Percentiles rank a stretch among this genome's conserved stretches.
phyloP scores from a whole-genome alignment of 2,329 filamentous ascomycete genomes.

The Bisporella sp. region DNA sequence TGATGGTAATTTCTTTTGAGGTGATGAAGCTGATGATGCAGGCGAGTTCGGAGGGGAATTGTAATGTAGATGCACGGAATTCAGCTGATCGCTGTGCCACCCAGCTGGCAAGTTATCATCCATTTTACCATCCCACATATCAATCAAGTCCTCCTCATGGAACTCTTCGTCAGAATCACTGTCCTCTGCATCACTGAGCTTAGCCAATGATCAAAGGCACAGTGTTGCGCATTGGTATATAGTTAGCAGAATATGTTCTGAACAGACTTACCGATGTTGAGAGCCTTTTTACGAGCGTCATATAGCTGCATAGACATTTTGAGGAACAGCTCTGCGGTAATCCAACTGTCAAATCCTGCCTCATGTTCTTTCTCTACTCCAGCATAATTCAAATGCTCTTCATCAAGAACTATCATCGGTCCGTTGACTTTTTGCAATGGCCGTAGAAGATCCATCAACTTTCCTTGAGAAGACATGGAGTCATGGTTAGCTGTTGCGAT shows the following conservation, averaged over 20 bases:
- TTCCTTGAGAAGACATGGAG: constrained; percentile 35
- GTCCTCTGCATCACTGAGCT: too few relatives aligned
- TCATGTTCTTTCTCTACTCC: constrained; percentile 36
- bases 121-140: too few relatives aligned
- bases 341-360: constrained; percentile 53
- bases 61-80: too few relatives aligned
- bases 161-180: too few relatives aligned
- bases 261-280: constrained; percentile 1
- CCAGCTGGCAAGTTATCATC: too few relatives aligned
- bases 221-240: not conserved
- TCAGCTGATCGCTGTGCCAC: too few relatives aligned
- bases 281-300: constrained; percentile 7
- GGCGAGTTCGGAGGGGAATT: too few relatives aligned
- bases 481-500: constrained; percentile 34
- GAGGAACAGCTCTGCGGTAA: constrained; percentile 36
- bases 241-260: not conserved
- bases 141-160: too few relatives aligned
- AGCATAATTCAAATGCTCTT: constrained; percentile 25
- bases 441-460: constrained; percentile 40
- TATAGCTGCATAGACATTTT: constrained; percentile 24
- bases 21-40: too few relatives aligned
- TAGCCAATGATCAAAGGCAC: not conserved
- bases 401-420: constrained; percentile 34
- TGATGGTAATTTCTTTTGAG: too few relatives aligned
- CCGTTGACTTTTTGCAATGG: constrained; percentile 32